phyloP scores from a whole-genome alignment of 2,329 filamentous ascomycete genomes.

The Arthrobotrys pseudoclavata region DNA sequence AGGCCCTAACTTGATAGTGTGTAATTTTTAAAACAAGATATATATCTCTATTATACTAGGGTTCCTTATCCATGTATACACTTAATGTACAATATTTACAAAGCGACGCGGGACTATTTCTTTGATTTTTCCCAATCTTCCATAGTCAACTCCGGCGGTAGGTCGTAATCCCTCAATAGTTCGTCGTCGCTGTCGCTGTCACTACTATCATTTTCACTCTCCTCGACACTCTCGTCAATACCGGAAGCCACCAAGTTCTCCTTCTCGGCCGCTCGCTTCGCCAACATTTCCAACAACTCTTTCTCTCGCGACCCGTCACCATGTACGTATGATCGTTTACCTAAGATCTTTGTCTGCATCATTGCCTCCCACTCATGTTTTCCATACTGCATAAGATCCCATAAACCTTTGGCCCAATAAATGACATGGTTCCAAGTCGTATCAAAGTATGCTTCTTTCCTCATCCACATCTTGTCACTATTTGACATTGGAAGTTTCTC shows the following conservation, averaged over 20 bases:
- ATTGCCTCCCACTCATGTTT: conserved; percentile 46
- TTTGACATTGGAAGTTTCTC: conserved; percentile 35
- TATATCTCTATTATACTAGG: not conserved
- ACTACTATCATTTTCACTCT: not conserved
- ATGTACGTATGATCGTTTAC: conserved; percentile 23
- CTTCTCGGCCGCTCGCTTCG: not conserved
- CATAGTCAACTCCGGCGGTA: conserved; percentile 20
- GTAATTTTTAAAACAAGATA: not conserved
- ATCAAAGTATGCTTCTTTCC: conserved; percentile 51
- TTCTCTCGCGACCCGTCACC: conserved; percentile 3
- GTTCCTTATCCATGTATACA: not conserved
- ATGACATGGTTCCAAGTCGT: conserved; percentile 40
- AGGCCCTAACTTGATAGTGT: not conserved
- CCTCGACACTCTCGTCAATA: not conserved
- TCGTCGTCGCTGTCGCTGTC: conserved; percentile 4
- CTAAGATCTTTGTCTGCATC: conserved; percentile 31
- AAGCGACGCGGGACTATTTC: not conserved
- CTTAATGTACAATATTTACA: conserved; percentile 53
- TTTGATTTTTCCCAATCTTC: not conserved
- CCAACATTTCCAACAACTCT: not conserved
- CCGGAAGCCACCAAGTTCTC: not conserved
- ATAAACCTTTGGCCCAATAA: conserved; percentile 38
- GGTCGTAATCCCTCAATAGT: conserved; percentile 19
- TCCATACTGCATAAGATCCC: conserved; percentile 49
- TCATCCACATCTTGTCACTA: conserved; percentile 40